These are phyloP conservation scores for Penicillium cinerascens DNA, from an alignment of 495 filamentous ascomycete species.

Conservation along the genomic window DNA sequence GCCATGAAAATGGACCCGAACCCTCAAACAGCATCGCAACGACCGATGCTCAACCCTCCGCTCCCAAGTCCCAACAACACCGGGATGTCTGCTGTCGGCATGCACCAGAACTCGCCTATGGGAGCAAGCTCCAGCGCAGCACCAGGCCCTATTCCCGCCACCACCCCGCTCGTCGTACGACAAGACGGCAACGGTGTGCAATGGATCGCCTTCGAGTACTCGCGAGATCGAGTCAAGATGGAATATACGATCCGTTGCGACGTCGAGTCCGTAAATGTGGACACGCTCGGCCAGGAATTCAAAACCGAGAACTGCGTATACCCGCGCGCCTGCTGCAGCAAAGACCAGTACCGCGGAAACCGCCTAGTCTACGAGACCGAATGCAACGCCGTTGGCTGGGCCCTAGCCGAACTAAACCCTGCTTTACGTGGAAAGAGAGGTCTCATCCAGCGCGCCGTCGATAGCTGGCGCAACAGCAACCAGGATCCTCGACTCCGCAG, in stretches of 20 bases:
- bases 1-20: constrained; percentile 36
- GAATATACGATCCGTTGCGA: constrained; percentile 98
- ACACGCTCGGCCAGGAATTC: constrained; percentile 80
- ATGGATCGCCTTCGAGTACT: constrained; percentile 99
- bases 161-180: constrained; percentile 88
- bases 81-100: constrained; percentile 51
- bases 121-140: constrained; percentile 80
- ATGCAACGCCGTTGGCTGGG: constrained; percentile 98
- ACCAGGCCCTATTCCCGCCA: constrained; percentile 98
- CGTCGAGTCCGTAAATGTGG: constrained; percentile 92
- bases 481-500: constrained; percentile 89
- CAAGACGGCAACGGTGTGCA: constrained; percentile 97
- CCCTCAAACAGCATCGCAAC: constrained; percentile 46
- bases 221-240: constrained; percentile 96
- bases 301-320: constrained; percentile 98
- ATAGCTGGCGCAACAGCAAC: constrained; percentile 99
- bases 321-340: constrained; percentile 87
- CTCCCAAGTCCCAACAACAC: constrained; percentile 46
- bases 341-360: constrained; percentile 95
- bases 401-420: constrained; percentile 87
- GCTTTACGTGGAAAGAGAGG: constrained; percentile 88
- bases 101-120: constrained; percentile 39
- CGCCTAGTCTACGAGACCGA: constrained; percentile 94
- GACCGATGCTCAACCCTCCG: constrained; percentile 40
- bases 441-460: constrained; percentile 92